Percentiles rank a stretch among this genome's conserved stretches.
These are phyloP conservation scores for Cyberlindnera maclurae DNA, from an alignment of 805 yeast genomes.

Conservation along the genomic window DNA sequence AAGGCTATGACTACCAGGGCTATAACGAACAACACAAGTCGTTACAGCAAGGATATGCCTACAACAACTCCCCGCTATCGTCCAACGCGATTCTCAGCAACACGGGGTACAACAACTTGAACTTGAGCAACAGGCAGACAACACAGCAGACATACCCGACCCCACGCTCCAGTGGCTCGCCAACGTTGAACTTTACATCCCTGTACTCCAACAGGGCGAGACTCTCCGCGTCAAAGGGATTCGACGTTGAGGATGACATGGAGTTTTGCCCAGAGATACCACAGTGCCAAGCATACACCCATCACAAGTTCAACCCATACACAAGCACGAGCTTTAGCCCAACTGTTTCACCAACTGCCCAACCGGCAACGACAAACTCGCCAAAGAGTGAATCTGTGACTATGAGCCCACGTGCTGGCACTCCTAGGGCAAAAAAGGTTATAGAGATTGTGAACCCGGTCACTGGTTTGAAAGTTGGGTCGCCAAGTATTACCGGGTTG, in stretches of 20 bases:
- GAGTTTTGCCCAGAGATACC: constrained; percentile 50
- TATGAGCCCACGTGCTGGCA: constrained; percentile 37
- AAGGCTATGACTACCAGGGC: constrained; percentile 6
- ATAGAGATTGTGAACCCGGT: constrained; percentile 58
- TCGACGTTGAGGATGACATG: constrained; percentile 56
- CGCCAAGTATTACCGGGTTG: constrained; percentile 31
- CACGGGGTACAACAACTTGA: constrained; percentile 16
- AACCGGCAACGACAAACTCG: constrained; percentile 19
- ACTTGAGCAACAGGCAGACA: constrained; percentile 14
- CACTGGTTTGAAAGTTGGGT: constrained; percentile 48
- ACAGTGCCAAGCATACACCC: constrained; percentile 16
- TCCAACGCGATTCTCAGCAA: constrained; percentile 9
- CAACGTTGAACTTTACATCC: constrained; percentile 23
- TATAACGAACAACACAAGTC: constrained; percentile 9
- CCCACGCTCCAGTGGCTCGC: constrained; percentile 17
- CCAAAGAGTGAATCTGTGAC: constrained; percentile 3
- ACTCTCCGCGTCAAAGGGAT: constrained; percentile 51
- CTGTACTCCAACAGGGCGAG: constrained; percentile 45
- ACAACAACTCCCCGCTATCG: constrained; percentile 12
- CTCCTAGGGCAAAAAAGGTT: constrained; percentile 54
- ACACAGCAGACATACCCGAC: constrained; percentile 13
- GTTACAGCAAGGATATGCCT: constrained; percentile 9
- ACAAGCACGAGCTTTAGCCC: constrained; percentile 61
- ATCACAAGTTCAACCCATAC: constrained; percentile 58
- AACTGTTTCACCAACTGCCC: constrained; percentile 30